phyloP scores from a whole-genome alignment of 2,329 filamentous ascomycete species.

The Penicillium italicum region DNA sequence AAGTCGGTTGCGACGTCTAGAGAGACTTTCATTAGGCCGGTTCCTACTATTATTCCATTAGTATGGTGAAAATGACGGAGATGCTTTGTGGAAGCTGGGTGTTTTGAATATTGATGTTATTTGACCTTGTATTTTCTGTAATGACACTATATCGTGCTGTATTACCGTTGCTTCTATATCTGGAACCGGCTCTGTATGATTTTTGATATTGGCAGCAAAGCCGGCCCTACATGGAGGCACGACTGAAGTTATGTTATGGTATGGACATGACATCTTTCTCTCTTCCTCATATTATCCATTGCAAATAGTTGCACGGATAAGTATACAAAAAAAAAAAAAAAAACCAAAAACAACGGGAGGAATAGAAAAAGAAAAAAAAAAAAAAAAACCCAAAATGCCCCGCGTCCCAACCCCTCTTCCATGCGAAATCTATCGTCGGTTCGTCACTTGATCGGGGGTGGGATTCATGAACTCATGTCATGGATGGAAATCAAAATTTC shows the following conservation, averaged over 20 bases:
- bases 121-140: background rate
- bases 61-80: background rate
- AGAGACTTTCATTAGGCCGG: background rate
- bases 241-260: conserved; percentile 9
- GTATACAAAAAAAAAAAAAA: background rate
- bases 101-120: background rate
- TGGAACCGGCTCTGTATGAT: conserved; percentile 3
- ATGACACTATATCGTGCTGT: background rate
- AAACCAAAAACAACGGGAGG: conserved; percentile 20
- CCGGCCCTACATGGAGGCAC: background rate
- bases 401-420: conserved; percentile 26
- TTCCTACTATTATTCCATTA: background rate
- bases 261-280: conserved; percentile 9
- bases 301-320: background rate
- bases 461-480: conserved; percentile 29
- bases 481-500: conserved; percentile 11
- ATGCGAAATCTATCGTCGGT: conserved; percentile 28
- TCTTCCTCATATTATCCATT: conserved; percentile 9
- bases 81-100: background rate
- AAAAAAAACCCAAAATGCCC: conserved; percentile 26
- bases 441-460: conserved; percentile 22
- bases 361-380: conserved; percentile 9
- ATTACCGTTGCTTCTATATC: background rate
- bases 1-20: background rate
- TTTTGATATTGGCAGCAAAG: conserved; percentile 12